Conservation (phyloP, 116 monocot genomes). For the Dioscorea cayenensis region DNA sequence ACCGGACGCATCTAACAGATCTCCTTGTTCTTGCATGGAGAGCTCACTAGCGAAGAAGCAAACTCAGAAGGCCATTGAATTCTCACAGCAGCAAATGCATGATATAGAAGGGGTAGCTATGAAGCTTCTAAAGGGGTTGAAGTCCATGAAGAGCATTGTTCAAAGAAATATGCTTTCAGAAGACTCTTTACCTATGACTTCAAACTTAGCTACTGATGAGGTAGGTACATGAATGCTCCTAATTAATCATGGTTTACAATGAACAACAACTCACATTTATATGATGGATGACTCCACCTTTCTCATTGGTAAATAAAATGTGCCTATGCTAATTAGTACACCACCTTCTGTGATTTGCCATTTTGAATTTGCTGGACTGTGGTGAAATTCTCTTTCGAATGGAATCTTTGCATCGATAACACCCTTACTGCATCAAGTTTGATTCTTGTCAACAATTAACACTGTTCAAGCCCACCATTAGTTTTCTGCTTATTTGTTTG, state of each 20-base stretch:
- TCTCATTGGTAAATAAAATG: too few relatives aligned
- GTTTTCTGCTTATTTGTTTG: background rate
- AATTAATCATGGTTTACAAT: background rate
- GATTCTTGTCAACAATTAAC: too few relatives aligned
- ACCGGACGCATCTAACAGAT: background rate
- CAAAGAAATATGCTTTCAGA: conserved; percentile 28
- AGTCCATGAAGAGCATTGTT: conserved; percentile 41
- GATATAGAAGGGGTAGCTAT: conserved; percentile 34
- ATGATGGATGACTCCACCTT: too few relatives aligned
- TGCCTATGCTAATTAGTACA: too few relatives aligned
- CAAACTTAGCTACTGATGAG: conserved; percentile 30
- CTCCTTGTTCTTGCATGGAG: conserved; percentile 17
- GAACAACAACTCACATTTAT: background rate
- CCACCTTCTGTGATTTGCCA: too few relatives aligned
- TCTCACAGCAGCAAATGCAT: conserved; percentile 60
- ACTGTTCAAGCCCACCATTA: too few relatives aligned
- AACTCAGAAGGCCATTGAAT: conserved; percentile 41
- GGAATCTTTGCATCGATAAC: too few relatives aligned
- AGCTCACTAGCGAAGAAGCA: conserved; percentile 16
- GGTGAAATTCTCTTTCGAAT: too few relatives aligned
- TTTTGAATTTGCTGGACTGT: too few relatives aligned
- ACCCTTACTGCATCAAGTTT: too few relatives aligned
- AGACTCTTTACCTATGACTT: conserved; percentile 11
- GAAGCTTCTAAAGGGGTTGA: conserved; percentile 44
- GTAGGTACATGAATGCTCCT: conserved; percentile 5